Evolutionary conservation across 768 basidiomycete species (phyloP).

Genomic region (Leccinum uliginosum): DNA sequence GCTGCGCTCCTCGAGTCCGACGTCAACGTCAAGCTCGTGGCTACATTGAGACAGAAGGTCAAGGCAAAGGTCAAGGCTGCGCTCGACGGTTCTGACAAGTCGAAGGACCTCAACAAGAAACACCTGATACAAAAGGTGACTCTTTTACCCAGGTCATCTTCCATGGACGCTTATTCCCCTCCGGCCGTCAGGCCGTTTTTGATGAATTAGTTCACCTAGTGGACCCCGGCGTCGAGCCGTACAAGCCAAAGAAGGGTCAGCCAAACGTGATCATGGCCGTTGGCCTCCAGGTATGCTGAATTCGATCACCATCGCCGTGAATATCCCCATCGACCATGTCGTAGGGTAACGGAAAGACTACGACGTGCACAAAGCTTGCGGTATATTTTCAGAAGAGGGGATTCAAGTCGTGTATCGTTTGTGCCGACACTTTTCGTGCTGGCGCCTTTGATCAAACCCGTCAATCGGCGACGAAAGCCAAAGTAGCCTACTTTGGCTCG

Average conservation of each 20-base stretch:
- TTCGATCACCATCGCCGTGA: neutral
- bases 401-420: conserved; percentile 95
- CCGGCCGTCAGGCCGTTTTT: conserved; percentile 71
- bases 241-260: conserved; percentile 94
- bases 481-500: conserved; percentile 97
- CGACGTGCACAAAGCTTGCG: conserved; percentile 97
- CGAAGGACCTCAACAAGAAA: conserved; percentile 78
- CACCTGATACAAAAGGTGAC: conserved; percentile 86
- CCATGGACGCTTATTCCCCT: conserved; percentile 9
- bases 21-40: conserved; percentile 96
- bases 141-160: neutral
- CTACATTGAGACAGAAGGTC: conserved; percentile 81
- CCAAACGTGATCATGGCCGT: conserved; percentile 96
- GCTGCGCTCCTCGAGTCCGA: conserved; percentile 93
- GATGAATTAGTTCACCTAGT: conserved; percentile 95
- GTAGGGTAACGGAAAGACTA: conserved; percentile 97
- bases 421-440: conserved; percentile 98
- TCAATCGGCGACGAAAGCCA: conserved; percentile 98
- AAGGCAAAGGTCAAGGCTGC: conserved; percentile 85
- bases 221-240: conserved; percentile 92
- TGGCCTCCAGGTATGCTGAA: conserved; percentile 73
- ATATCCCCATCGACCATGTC: conserved; percentile 1
- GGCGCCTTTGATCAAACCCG: conserved; percentile 99
- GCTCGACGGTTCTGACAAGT: conserved; percentile 67
- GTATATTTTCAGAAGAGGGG: conserved; percentile 97